Evolutionary conservation across 352 stramenopile species (phyloP), one percentile per base, ranked within the genome.

Genomic region (Phytopythium delawarense): DNA sequence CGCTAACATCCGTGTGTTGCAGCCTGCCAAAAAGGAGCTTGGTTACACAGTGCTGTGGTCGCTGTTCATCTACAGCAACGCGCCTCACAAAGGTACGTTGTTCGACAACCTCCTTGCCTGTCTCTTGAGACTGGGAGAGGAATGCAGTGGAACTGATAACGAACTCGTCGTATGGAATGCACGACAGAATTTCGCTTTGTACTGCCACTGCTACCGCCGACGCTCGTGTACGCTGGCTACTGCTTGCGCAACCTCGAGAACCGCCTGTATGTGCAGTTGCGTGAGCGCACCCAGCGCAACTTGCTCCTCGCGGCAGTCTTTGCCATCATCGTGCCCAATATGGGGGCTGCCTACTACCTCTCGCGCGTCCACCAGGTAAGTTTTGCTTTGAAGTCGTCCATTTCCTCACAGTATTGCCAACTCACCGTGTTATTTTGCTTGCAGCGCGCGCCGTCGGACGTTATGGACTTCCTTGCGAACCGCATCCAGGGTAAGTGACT

Each of bases 121-220:
- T 39, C 34, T 39, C 34, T 39, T 32, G 23, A 12, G 46, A 28
- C 6, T n/a, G 25, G 7, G n/a, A 34, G 28, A 13, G 21, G 7
- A 16, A 6, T 11, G 50, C 1, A 44, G 25, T 44, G 28, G 18
- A 7, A 71, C 9, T 23, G 40, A 21, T 59, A 4, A 51, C 18
- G 11, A 59, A 28, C 23, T 58, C 4, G 16, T 34, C 13, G 23
- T 18, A n/a, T 30, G 39, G 15, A 23, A 25, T 42, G 7, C 30
- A 52, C 12, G 50, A 45, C 35, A 92, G 88, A 96, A 50, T 91
- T 94, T 30, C 86, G 88, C 23, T 96, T 96, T 52, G 74, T 94
- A n/a, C 65, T 96, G 18, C 88, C 88, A 7, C 57, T 96, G 16
- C 66, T 96, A 3, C 82, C 85, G 8, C 76, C 80, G 13, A 75